phyloP scores from a whole-genome alignment of 2,329 filamentous ascomycete species.

The Talaromyces atroroseus region DNA sequence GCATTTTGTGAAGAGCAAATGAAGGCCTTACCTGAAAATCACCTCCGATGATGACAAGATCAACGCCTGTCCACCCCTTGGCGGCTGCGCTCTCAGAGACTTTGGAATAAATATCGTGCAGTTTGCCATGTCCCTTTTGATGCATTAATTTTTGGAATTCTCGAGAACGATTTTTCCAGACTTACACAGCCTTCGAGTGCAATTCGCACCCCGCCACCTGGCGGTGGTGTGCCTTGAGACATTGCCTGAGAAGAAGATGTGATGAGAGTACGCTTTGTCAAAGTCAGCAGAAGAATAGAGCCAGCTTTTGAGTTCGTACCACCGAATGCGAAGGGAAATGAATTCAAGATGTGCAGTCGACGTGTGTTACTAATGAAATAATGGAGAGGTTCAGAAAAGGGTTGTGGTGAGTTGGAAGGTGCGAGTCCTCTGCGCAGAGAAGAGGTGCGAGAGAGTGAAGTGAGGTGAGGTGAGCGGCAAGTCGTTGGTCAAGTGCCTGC shows the following conservation, averaged over 20 bases:
- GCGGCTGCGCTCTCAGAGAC: conserved; percentile 62
- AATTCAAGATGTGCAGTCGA: too few species aligned
- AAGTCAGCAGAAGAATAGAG: background rate
- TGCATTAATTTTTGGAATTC: conserved; percentile 13
- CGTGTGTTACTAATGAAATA: background rate
- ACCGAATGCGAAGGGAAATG: background rate
- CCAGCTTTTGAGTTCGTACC: background rate
- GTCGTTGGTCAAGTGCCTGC: background rate
- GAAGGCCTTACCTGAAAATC: conserved; percentile 72
- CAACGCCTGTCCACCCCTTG: conserved; percentile 74
- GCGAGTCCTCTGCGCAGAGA: background rate
- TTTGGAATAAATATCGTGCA: conserved; percentile 85
- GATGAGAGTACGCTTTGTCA: background rate
- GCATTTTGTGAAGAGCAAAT: background rate
- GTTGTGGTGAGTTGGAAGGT: background rate
- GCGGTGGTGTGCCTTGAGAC: background rate
- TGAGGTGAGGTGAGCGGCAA: background rate
- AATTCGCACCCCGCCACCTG: conserved; percentile 52
- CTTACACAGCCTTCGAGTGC: conserved; percentile 83
- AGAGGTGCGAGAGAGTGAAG: background rate
- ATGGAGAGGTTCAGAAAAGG: background rate
- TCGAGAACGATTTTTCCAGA: conserved; percentile 14
- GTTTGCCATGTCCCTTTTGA: conserved; percentile 75
- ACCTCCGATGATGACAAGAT: conserved; percentile 88
- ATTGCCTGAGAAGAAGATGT: background rate